These are phyloP conservation scores for Verticillium alfalfae DNA, from an alignment of 2,329 filamentous ascomycete genomes.

Conservation along the genomic window DNA sequence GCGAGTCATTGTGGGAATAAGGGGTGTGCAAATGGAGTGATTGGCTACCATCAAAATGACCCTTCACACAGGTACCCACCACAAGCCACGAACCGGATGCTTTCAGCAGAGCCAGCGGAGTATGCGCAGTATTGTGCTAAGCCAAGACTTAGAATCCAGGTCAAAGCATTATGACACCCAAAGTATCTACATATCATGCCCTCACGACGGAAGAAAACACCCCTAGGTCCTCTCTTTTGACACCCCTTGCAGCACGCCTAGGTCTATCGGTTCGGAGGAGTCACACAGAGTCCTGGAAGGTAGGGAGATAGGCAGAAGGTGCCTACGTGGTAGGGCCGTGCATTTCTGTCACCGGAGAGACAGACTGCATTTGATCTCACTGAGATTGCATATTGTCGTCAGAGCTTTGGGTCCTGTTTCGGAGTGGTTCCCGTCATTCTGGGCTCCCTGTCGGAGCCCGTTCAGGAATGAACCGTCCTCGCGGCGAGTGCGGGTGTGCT, in stretches of 20 bases:
- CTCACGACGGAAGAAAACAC: no score
- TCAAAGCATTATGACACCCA: background rate
- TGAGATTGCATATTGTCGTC: background rate
- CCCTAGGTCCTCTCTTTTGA: no score
- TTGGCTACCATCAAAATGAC: background rate
- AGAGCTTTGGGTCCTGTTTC: background rate
- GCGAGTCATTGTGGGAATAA: no score
- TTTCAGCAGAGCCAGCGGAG: background rate
- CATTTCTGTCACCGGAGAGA: background rate
- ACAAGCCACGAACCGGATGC: background rate
- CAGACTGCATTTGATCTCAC: background rate
- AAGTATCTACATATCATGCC: no score
- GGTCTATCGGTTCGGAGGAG: no score
- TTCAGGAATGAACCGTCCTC: background rate
- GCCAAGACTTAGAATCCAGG: background rate
- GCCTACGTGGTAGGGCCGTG: background rate
- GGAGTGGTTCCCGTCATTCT: background rate
- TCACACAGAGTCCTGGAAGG: background rate
- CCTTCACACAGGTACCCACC: background rate
- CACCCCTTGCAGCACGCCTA: no score
- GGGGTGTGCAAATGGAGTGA: background rate
- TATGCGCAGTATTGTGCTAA: no score
- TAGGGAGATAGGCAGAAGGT: background rate
- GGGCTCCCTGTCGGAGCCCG: background rate
- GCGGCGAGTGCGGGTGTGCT: background rate